Base-by-base conservation (phyloP, 1,139 yeast species). In the Debaryomycetaceae sp. region DNA sequence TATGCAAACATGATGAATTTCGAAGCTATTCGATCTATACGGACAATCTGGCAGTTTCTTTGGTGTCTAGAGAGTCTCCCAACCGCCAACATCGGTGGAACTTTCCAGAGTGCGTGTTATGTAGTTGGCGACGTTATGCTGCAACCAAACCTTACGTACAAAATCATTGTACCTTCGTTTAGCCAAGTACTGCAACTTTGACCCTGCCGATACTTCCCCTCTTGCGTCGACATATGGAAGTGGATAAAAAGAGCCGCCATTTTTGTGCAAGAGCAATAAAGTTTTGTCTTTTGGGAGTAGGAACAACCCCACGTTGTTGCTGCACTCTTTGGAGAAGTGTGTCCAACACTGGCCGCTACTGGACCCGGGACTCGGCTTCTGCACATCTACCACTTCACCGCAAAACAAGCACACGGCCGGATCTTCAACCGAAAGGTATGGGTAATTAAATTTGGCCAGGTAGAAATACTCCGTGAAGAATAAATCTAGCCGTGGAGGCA, bases 11-110 rank as follows among this genome's bases (percentile, higher is more conserved):
- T n/a, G n/a, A n/a, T n/a, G n/a, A n/a, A n/a, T n/a, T n/a, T n/a
- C n/a, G n/a, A n/a, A n/a, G n/a, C n/a, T n/a, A n/a, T n/a, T n/a
- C n/a, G n/a, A n/a, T n/a, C n/a, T n/a, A n/a, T n/a, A n/a, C n/a
- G n/a, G n/a, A n/a, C n/a, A n/a, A n/a, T n/a, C n/a, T n/a, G n/a
- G n/a, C n/a, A n/a, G n/a, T n/a, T n/a, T n/a, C n/a, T n/a, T n/a
- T n/a, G n/a, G n/a, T n/a, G n/a, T n/a, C n/a, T 58, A 87, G 45
- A 87, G 58, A 1, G 96, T 83, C 43, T 81, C 92, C 98, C 98
- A 90, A 1, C 97, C 97, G 10, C 97, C 97, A 22, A 81, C 73
- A 52, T 90, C 97, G 22, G 77, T 55, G 5, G 70, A 73, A 27
- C 77, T 73, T 41, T 87, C 96, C 21, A 90, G 62, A 38, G 75